phyloP scores from a whole-genome alignment of 1,139 yeast genomes.

The Taphrina communis region DNA sequence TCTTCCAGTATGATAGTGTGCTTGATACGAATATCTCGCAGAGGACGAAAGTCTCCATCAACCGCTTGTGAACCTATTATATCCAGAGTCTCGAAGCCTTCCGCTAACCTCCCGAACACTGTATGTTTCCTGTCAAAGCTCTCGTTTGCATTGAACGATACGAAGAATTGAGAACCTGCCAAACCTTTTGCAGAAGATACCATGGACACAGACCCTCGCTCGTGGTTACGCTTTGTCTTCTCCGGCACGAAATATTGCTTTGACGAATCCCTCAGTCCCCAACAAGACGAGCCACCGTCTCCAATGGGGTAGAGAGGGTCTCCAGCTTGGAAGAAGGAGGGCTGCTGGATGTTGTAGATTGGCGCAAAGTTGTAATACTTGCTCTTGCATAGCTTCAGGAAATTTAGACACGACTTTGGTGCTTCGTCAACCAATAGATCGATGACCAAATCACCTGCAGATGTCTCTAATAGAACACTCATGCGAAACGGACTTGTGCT shows the following conservation, averaged over 20 bases:
- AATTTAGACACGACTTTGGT: slow-evolving; percentile 57
- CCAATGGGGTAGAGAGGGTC: slow-evolving; percentile 58
- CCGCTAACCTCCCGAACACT: slow-evolving; percentile 62
- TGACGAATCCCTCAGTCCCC: slow-evolving; percentile 50
- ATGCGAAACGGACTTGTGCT: not conserved
- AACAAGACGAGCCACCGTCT: slow-evolving; percentile 52
- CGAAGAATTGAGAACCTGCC: slow-evolving; percentile 52
- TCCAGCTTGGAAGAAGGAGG: slow-evolving; percentile 57
- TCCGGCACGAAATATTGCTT: slow-evolving; percentile 47
- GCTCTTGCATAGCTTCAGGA: slow-evolving; percentile 62
- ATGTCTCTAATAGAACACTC: slow-evolving; percentile 42
- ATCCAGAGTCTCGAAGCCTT: slow-evolving; percentile 59
- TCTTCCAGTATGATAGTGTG: slow-evolving; percentile 61
- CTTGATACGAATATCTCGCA: slow-evolving; percentile 61
- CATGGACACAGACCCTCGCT: slow-evolving; percentile 56
- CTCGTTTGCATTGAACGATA: slow-evolving; percentile 49
- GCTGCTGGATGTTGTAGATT: slow-evolving; percentile 56
- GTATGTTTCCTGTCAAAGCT: slow-evolving; percentile 47
- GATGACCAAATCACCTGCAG: slow-evolving; percentile 59
- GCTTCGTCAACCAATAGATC: slow-evolving; percentile 57
- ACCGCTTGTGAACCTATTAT: slow-evolving; percentile 55
- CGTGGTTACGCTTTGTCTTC: slow-evolving; percentile 47
- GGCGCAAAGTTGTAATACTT: slow-evolving; percentile 63
- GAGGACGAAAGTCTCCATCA: slow-evolving; percentile 56
- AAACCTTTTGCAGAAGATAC: slow-evolving; percentile 47